Base-by-base conservation (phyloP, 2,329 filamentous ascomycete species). In the Diaporthe sp. region DNA sequence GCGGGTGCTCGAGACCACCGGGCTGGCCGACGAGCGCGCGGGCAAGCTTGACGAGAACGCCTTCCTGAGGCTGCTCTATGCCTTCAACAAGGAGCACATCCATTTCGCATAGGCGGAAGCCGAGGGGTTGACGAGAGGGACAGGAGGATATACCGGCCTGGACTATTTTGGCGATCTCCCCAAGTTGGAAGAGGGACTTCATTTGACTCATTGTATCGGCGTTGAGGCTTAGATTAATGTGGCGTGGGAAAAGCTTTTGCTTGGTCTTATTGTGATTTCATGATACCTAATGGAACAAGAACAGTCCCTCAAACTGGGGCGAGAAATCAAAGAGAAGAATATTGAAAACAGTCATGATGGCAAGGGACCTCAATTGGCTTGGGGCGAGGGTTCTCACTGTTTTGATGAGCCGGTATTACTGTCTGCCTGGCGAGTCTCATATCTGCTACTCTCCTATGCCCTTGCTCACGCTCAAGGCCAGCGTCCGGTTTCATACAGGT, bases 41-140 rank as follows among this genome's bases (percentile, higher is more conserved):
- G 90, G 95, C 77, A 93, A 97, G 87, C 97, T 95, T 81, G 95
- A 98, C 81, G 95, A 98, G 85, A 96, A 94, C 71, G 96, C 98
- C 80, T 98, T 98, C 82, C 85, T 99, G 82, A 93, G 92, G 79
- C 84, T 98, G 78, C 85, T 98, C 53, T 89, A 88, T 79, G 93
- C 94, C 2, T 98, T 98, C 84, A 98, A 98, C 83, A 91, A 95
- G 79, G 95, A 98, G 83, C 95, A 95, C 39, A 96, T 98, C 76
- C 96, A 98, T 86, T 98, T 98, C 83, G 94, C 91, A 77, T 95
- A 84, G 60, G 55, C 17, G 25, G 5, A 34, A 39, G 42, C 4
- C 28, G 44, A 44, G 19, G 8, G 15, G 12, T 34, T 17, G 7
- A 22, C 17, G n/a, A 22, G 28, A 51, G 57, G 28, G 28, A 10